Conservation (phyloP, 1,284 basidiomycete species). For the Xerocomus amazonicus region DNA sequence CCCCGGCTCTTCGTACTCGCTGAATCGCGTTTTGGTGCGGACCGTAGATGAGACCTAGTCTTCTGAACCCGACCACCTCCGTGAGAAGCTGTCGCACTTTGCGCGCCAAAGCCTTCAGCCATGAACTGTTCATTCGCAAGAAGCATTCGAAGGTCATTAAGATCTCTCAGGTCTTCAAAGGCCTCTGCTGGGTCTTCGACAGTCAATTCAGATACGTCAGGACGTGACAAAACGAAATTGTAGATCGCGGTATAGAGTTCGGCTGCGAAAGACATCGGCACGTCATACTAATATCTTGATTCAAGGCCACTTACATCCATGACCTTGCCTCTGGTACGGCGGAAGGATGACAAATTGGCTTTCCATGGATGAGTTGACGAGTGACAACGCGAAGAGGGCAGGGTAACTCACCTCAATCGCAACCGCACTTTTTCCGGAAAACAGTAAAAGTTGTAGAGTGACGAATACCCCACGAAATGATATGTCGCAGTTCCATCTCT, state of each 20-base stretch:
- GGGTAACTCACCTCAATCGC: slow-evolving; percentile 67
- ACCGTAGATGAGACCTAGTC: slow-evolving; percentile 36
- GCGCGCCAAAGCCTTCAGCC: slow-evolving; percentile 51
- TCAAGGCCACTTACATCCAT: slow-evolving; percentile 68
- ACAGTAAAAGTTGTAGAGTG: slow-evolving; percentile 90
- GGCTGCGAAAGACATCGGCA: slow-evolving; percentile 44
- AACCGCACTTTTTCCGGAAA: slow-evolving; percentile 86
- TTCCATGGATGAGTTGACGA: slow-evolving; percentile 24
- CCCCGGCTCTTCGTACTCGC: slow-evolving; percentile 42
- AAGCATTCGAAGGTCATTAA: slow-evolving; percentile 86
- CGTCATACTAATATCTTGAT: neutral
- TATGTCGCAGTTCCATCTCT: slow-evolving; percentile 57
- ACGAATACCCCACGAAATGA: slow-evolving; percentile 91
- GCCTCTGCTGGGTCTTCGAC: slow-evolving; percentile 97
- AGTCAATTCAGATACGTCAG: slow-evolving; percentile 82
- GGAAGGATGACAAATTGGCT: slow-evolving; percentile 92
- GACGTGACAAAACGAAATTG: slow-evolving; percentile 64
- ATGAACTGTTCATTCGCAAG: slow-evolving; percentile 62
- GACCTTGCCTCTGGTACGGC: slow-evolving; percentile 86
- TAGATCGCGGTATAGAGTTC: slow-evolving; percentile 88
- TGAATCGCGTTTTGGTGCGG: slow-evolving; percentile 31
- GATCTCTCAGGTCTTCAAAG: slow-evolving; percentile 92
- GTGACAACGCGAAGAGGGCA: neutral
- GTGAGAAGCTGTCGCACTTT: slow-evolving; percentile 25
- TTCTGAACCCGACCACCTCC: slow-evolving; percentile 47